Conservation (phyloP, 208 protist species). For the Wallacemonas rigidus region DNA sequence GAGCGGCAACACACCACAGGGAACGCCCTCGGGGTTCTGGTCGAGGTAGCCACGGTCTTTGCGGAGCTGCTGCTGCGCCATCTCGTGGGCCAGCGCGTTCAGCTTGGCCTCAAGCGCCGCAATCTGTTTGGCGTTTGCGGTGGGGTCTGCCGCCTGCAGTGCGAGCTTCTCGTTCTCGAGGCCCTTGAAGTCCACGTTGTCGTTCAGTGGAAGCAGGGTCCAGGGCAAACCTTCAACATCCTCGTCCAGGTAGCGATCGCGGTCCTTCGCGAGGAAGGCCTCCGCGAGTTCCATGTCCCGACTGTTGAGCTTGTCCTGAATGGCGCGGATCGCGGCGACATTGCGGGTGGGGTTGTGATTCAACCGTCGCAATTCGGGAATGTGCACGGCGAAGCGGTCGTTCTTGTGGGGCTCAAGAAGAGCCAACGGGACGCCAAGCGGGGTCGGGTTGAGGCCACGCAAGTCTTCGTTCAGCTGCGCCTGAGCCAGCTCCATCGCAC, state of each 20-base stretch:
- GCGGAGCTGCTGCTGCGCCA: conserved; percentile 54
- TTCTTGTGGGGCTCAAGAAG: conserved; percentile 69
- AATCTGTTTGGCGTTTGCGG: conserved; percentile 31
- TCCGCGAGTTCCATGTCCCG: conserved; percentile 53
- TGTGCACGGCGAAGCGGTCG: conserved; percentile 38
- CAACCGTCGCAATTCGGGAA: conserved; percentile 66
- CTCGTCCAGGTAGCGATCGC: conserved; percentile 61
- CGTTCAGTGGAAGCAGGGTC: conserved; percentile 48
- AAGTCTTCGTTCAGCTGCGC: conserved; percentile 61
- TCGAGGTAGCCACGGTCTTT: conserved; percentile 70
- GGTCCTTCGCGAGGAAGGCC: conserved; percentile 54
- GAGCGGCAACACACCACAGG: conserved; percentile 57
- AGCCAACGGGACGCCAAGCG: conserved; percentile 66
- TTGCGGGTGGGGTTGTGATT: conserved; percentile 61
- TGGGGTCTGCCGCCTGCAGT: conserved; percentile 29
- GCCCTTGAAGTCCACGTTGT: conserved; percentile 55
- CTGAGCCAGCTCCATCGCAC: conserved; percentile 53
- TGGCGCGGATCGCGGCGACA: conserved; percentile 41
- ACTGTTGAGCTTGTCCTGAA: conserved; percentile 51
- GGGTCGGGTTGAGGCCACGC: conserved; percentile 42
- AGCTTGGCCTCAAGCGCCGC: conserved; percentile 52
- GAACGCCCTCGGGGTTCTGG: conserved; percentile 57
- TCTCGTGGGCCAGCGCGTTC: conserved; percentile 49
- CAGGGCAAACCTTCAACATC: conserved; percentile 56
- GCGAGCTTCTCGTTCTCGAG: conserved; percentile 52